Percentiles rank a stretch among this genome's conserved stretches.
Conservation (phyloP, 2,329 filamentous ascomycete species). For the Elsinoe necatrix region DNA sequence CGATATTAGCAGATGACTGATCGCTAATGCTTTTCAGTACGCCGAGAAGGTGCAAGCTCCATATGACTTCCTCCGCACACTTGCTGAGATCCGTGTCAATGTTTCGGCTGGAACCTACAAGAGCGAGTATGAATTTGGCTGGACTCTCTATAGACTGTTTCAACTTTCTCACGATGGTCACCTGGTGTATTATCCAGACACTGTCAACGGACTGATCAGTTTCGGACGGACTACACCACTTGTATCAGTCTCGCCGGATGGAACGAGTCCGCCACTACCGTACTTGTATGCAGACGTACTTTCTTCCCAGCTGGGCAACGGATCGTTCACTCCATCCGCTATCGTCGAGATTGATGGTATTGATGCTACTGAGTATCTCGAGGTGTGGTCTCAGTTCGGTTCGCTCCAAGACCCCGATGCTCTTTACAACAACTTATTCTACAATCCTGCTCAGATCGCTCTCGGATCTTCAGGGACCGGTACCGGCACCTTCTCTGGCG, state of each 20-base stretch:
- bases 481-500: conserved; percentile 38
- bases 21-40: conserved; percentile 24
- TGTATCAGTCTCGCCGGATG: conserved; percentile 54
- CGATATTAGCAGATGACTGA: neutral
- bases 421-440: conserved; percentile 46
- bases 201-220: conserved; percentile 44
- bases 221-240: conserved; percentile 43
- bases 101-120: conserved; percentile 30
- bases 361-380: conserved; percentile 43
- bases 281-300: conserved; percentile 46
- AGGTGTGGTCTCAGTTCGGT: conserved; percentile 41
- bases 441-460: conserved; percentile 37
- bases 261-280: conserved; percentile 49
- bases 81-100: conserved; percentile 33
- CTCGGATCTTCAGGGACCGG: conserved; percentile 34
- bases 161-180: conserved; percentile 57
- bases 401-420: conserved; percentile 50
- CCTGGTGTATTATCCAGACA: conserved; percentile 48
- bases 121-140: conserved; percentile 40
- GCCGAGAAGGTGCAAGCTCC: conserved; percentile 37
- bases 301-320: conserved; percentile 33
- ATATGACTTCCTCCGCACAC: conserved; percentile 35
- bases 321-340: conserved; percentile 39
- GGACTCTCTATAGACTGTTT: conserved; percentile 46
- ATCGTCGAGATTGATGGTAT: conserved; percentile 51